Percentiles rank a stretch among this genome's conserved stretches.
Conservation (phyloP, 805 yeast species). For the Yamadazyma kitorensis region DNA sequence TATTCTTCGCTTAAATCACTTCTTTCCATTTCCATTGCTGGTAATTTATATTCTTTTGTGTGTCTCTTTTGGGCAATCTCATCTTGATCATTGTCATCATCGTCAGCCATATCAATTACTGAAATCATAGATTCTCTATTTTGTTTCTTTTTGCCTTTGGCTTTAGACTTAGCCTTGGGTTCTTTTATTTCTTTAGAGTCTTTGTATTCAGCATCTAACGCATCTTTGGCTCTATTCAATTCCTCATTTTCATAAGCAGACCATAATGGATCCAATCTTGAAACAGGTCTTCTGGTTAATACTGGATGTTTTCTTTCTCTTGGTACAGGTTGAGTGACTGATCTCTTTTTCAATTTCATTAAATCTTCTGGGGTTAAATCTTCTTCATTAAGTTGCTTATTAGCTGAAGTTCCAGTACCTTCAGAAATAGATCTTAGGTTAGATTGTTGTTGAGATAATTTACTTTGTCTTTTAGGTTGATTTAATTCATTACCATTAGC, state of each 20-base stretch:
- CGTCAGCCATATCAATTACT: conserved; percentile 18
- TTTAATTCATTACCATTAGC: conserved; percentile 23
- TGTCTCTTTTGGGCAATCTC: conserved; percentile 10
- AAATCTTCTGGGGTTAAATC: conserved; percentile 45
- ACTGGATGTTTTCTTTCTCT: conserved; percentile 30
- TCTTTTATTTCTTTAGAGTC: conserved; percentile 15
- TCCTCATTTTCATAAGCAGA: conserved; percentile 48
- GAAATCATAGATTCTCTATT: conserved; percentile 37
- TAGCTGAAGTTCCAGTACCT: conserved; percentile 24
- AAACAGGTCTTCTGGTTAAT: conserved; percentile 54
- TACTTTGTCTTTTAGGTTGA: conserved; percentile 39
- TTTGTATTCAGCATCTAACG: conserved; percentile 31
- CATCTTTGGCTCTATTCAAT: conserved; percentile 43
- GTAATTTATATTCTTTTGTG: conserved; percentile 27
- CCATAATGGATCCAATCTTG: conserved; percentile 57
- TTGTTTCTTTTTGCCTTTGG: conserved; percentile 10
- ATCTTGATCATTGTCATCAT: conserved; percentile 4
- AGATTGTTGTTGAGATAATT: conserved; percentile 10
- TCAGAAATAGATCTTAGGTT: conserved; percentile 38
- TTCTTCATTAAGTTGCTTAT: conserved; percentile 12
- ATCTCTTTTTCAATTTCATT: conserved; percentile 42
- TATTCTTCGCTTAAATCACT: conserved; percentile 42
- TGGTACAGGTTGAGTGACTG: conserved; percentile 42
- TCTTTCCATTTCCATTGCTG: conserved; percentile 34
- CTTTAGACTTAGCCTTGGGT: conserved; percentile 9